phyloP scores from a whole-genome alignment of 2,329 filamentous ascomycete genomes.

The Penicillium sp. region DNA sequence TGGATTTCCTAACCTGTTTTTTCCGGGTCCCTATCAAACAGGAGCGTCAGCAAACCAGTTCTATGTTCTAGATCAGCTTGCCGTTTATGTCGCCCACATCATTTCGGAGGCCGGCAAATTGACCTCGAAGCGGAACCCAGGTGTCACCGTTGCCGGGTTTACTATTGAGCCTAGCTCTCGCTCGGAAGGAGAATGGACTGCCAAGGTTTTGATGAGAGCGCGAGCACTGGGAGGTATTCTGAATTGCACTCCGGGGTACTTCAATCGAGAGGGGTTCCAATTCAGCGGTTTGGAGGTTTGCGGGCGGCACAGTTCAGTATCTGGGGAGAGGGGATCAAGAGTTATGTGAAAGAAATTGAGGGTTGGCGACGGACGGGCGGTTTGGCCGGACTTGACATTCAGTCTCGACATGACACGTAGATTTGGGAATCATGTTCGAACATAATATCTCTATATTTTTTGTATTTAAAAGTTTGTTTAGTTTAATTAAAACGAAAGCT shows the following conservation, averaged over 20 bases:
- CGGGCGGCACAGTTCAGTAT: slow-evolving; percentile 28
- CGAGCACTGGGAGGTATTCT: slow-evolving; percentile 40
- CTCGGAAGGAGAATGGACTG: slow-evolving; percentile 50
- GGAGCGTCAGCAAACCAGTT: slow-evolving; percentile 41
- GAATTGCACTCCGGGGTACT: slow-evolving; percentile 56
- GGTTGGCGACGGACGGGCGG: slow-evolving; percentile 27
- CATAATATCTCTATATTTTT: not conserved
- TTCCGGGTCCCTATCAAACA: slow-evolving; percentile 45
- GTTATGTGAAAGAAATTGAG: slow-evolving; percentile 27
- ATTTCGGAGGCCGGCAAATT: slow-evolving; percentile 33
- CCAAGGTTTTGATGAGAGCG: slow-evolving; percentile 41
- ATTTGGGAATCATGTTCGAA: not conserved
- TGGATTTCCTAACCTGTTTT: slow-evolving; percentile 58
- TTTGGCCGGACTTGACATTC: slow-evolving; percentile 22
- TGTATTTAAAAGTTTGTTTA: not conserved
- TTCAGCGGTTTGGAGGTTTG: slow-evolving; percentile 26
- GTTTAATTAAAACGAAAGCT: not conserved
- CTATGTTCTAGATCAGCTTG: slow-evolving; percentile 36
- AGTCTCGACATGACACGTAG: not conserved
- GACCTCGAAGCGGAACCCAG: slow-evolving; percentile 1
- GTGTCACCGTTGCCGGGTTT: not conserved
- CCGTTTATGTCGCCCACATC: slow-evolving; percentile 48
- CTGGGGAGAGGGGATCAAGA: slow-evolving; percentile 33
- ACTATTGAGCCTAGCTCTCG: slow-evolving; percentile 43
- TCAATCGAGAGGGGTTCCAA: slow-evolving; percentile 47